Evolutionary conservation across 768 basidiomycete genomes (phyloP), one percentile per base, ranked within the genome.

Genomic region (Exsudoporus frostii): DNA sequence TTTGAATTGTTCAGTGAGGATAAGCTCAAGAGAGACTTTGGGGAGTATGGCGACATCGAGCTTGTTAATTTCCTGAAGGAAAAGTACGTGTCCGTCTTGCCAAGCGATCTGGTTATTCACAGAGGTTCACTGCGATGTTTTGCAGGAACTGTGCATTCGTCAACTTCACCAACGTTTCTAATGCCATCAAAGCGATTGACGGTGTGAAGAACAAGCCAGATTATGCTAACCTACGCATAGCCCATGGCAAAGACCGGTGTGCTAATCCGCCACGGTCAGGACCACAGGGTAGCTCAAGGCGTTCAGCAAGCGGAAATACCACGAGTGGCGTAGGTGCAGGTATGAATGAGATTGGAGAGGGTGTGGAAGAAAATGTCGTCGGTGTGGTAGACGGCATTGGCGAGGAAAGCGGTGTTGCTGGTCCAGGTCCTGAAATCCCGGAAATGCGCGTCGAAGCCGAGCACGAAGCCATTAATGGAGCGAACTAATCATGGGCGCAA

Each of bases 111-210:
- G 47, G 45, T 48, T 51, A 11, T 17, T 15, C 17, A n/a, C 19
- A 48, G 22, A 20, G 45, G 44, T 36, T 48, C 13, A 57, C 36
- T 1, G 38, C 4, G 6, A 24, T 45, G 27, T 48, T 32, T 40
- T 55, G 14, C 22, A 94, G 91, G 81, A 92, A 93, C 73, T 95
- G 93, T 67, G 92, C 92, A 29, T 99, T 94, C 66, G 88, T 93
- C 64, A 97, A 96, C 76, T 96, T 94, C 61, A 96, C 93, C 32
- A 94, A 94, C 74, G 84, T 97, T 60, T 85, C 87, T 46, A 95
- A 95, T 65, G 93, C 94, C 13, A 93, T 94, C 78, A 98, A 98
- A 76, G 94, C 96, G n/a, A 95, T 98, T 64, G 96, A 98, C 52
- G 88, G 86, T 8, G 82, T 97, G 72, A 96, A 96, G 81, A 83